These are phyloP conservation scores for Blastobotrys apis DNA, from an alignment of 1,139 yeast species.

Conservation along the genomic window DNA sequence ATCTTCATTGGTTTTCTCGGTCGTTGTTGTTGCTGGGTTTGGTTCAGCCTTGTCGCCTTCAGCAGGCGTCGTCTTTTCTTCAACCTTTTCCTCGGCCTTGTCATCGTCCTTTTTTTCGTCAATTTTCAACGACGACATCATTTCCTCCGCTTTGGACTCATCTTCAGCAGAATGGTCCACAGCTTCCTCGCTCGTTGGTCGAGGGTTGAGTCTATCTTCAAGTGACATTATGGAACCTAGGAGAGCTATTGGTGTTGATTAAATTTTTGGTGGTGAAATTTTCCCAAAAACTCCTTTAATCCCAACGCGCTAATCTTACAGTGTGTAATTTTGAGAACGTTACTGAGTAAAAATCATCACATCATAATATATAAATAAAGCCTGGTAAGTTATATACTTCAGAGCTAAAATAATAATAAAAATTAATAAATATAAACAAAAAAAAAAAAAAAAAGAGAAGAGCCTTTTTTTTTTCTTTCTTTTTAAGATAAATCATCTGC, in stretches of 20 bases:
- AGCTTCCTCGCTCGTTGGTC: constrained; percentile 16
- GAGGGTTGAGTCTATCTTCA: constrained; percentile 21
- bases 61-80: constrained; percentile 10
- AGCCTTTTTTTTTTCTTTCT: no score
- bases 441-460: neutral
- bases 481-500: constrained; percentile 41
- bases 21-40: no score
- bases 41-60: constrained; percentile 21
- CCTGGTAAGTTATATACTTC: neutral
- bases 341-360: neutral
- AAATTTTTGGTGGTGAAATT: no score
- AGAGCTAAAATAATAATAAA: neutral
- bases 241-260: neutral
- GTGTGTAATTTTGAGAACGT: no score
- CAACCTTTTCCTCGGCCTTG: constrained; percentile 7
- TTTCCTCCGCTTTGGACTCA: constrained; percentile 9
- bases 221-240: constrained; percentile 13
- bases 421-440: constrained; percentile 5
- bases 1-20: constrained; percentile 13
- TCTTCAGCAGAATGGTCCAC: constrained; percentile 14
- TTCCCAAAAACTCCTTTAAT: no score
- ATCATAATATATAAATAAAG: no score
- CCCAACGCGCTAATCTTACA: no score
- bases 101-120: constrained; percentile 8
- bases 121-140: constrained; percentile 8